phyloP scores from a whole-genome alignment of 2,329 filamentous ascomycete genomes.

The Colletotrichum sp. region DNA sequence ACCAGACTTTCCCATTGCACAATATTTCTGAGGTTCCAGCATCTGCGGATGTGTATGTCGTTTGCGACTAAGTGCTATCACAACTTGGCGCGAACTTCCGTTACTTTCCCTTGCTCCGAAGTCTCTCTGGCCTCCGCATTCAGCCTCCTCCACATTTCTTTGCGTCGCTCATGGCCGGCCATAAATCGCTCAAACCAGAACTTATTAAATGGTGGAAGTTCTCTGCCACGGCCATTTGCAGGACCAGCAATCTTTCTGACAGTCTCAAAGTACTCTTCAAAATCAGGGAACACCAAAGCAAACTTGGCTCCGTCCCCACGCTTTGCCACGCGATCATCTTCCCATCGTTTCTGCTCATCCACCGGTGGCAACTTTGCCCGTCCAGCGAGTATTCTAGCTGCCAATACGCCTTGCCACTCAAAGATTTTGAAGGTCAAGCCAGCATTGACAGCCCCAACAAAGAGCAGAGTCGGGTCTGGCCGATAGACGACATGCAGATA shows the following conservation, averaged over 20 bases:
- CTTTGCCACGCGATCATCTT: constrained; percentile 54
- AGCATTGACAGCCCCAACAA: constrained; percentile 61
- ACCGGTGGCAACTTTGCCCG: constrained; percentile 50
- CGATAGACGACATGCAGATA: constrained; percentile 64
- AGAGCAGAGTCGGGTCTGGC: constrained; percentile 58
- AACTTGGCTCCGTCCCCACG: constrained; percentile 65
- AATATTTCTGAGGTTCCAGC: not conserved
- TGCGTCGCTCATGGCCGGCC: constrained; percentile 59
- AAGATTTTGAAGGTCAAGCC: constrained; percentile 72
- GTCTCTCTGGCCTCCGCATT: constrained; percentile 38
- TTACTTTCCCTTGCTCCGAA: not conserved
- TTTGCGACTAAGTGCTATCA: not conserved
- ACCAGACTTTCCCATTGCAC: not conserved
- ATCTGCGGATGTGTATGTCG: not conserved
- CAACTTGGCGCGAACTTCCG: not conserved
- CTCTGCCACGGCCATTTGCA: constrained; percentile 48
- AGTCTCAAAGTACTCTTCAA: constrained; percentile 68
- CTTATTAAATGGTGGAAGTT: constrained; percentile 47
- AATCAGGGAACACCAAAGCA: constrained; percentile 63
- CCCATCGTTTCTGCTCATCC: constrained; percentile 60
- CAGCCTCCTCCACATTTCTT: constrained; percentile 60
- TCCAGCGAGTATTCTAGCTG: constrained; percentile 62
- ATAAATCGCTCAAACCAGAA: constrained; percentile 57
- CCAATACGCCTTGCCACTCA: constrained; percentile 71
- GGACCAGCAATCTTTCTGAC: constrained; percentile 55